A percentile compares a stretch with the other conserved stretches of the same genome.
Evolutionary conservation across 208 protist genomes (phyloP).

Genomic region (Trypanosoma vivax): DNA sequence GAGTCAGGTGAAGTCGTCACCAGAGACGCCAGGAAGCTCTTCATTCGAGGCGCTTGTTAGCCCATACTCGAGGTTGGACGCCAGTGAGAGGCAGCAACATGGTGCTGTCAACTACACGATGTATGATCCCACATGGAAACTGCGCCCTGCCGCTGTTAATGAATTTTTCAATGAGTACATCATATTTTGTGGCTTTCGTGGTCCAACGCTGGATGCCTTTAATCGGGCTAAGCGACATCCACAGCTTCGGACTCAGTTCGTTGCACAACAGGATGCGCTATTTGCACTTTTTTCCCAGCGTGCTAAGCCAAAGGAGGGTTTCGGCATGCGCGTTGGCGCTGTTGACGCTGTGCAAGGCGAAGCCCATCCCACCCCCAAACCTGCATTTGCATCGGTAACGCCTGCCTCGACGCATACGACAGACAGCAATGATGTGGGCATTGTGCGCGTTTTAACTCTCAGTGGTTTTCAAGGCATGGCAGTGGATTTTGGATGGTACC

Average conservation of each 20-base stretch:
- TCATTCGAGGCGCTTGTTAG: too few relatives aligned
- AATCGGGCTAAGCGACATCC: constrained; percentile 15
- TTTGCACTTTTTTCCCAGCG: constrained; percentile 39
- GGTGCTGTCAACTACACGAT: constrained; percentile 26
- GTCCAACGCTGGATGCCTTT: constrained; percentile 21
- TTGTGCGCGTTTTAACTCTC: constrained; percentile 52
- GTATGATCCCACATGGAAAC: constrained; percentile 21
- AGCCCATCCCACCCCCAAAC: too few relatives aligned
- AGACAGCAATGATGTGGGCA: constrained; percentile 36
- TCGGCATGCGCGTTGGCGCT: constrained; percentile 24
- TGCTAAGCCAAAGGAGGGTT: constrained; percentile 43
- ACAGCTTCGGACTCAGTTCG: constrained; percentile 16
- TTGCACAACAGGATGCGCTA: constrained; percentile 32
- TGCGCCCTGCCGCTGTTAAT: constrained; percentile 33
- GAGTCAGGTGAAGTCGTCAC: background rate
- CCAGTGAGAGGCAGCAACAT: background rate
- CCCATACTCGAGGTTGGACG: background rate
- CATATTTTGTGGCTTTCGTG: constrained; percentile 38
- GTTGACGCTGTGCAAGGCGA: background rate
- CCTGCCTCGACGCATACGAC: background rate
- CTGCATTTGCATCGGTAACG: background rate
- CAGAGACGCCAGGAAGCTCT: background rate
- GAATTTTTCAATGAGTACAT: constrained; percentile 42
- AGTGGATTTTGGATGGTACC: constrained; percentile 43
- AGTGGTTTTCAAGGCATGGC: constrained; percentile 32